These are phyloP conservation scores for Coniosporium apollinis DNA, from an alignment of 495 filamentous ascomycete species.

Conservation along the genomic window DNA sequence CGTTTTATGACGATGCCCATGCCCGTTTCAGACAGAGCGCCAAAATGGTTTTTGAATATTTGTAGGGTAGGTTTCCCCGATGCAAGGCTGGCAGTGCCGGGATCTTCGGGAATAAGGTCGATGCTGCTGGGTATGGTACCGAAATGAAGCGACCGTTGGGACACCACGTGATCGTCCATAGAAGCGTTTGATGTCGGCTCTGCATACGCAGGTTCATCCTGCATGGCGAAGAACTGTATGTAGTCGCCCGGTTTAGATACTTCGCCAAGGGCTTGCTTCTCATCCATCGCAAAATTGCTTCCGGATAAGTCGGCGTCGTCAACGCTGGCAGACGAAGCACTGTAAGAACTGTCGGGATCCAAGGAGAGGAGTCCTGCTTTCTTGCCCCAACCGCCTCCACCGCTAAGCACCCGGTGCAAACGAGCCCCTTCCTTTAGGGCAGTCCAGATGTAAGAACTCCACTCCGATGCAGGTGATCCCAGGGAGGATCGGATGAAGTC, in stretches of 20 bases:
- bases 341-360: constrained; percentile 41
- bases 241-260: constrained; percentile 9
- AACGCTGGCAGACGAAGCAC: background rate
- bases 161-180: background rate
- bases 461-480: constrained; percentile 16
- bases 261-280: constrained; percentile 11
- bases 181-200: background rate
- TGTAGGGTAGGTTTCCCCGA: background rate
- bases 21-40: constrained; percentile 9
- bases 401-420: constrained; percentile 41
- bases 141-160: background rate
- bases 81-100: background rate
- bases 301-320: background rate
- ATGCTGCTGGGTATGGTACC: constrained; percentile 7
- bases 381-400: constrained; percentile 79
- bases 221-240: constrained; percentile 9
- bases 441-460: background rate
- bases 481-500: constrained; percentile 19
- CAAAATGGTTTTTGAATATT: constrained; percentile 5
- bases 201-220: background rate
- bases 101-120: background rate
- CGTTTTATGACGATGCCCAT: constrained; percentile 1
- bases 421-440: constrained; percentile 10
- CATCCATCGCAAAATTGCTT: background rate
- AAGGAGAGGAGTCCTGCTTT: constrained; percentile 73